phyloP scores from a whole-genome alignment of 352 stramenopile species.

The Saprolegnia parasitica region DNA sequence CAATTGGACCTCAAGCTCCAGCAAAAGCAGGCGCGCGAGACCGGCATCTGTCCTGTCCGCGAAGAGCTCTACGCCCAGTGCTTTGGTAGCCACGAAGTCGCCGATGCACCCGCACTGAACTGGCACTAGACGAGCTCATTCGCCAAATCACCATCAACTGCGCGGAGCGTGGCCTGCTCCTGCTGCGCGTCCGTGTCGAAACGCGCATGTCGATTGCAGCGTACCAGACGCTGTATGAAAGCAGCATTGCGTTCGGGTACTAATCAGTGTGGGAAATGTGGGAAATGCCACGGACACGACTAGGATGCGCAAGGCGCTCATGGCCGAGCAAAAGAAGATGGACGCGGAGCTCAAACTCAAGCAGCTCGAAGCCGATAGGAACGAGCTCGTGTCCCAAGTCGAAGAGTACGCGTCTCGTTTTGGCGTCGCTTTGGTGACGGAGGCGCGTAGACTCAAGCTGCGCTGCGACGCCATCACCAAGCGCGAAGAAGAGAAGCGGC shows the following conservation, averaged over 20 bases:
- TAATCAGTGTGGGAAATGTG: too few species aligned
- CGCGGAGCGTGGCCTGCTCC: slow-evolving; percentile 82
- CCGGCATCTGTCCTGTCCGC: slow-evolving; percentile 87
- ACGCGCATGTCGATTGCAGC: slow-evolving; percentile 89
- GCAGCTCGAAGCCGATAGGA: slow-evolving; percentile 66
- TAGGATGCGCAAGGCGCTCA: slow-evolving; percentile 88
- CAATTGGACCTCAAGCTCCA: slow-evolving; percentile 88
- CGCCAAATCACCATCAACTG: slow-evolving; percentile 92
- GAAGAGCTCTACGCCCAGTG: slow-evolving; percentile 92
- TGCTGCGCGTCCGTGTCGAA: slow-evolving; percentile 88
- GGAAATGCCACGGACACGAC: too few species aligned
- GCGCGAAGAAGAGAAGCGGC: slow-evolving; percentile 60
- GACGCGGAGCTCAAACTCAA: slow-evolving; percentile 81
- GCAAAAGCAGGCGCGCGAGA: slow-evolving; percentile 88
- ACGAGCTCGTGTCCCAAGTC: slow-evolving; percentile 74
- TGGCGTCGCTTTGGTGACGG: background rate
- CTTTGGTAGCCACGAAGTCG: slow-evolving; percentile 52
- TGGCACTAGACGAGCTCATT: slow-evolving; percentile 79
- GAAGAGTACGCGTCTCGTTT: slow-evolving; percentile 43
- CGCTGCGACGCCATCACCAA: slow-evolving; percentile 54
- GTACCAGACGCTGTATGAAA: slow-evolving; percentile 92
- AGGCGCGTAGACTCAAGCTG: slow-evolving; percentile 33
- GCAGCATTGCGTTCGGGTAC: slow-evolving; percentile 83
- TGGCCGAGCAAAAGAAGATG: slow-evolving; percentile 89
- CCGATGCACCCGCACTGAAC: background rate